Conservation (phyloP, 192 early-diverging fungal species). For the Coemansia sp. region DNA sequence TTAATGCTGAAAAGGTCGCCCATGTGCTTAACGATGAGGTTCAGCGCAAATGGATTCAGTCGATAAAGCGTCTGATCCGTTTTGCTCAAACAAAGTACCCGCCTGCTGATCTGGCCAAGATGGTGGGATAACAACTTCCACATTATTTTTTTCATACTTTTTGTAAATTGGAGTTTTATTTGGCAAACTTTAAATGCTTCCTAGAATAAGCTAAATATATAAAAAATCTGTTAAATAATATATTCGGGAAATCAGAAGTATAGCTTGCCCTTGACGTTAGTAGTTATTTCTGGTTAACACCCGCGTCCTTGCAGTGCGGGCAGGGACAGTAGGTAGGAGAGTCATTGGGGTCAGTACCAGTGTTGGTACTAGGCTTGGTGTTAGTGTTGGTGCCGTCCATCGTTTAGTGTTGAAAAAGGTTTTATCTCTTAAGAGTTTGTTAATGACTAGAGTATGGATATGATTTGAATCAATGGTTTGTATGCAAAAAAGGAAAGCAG, state of each 20-base stretch:
- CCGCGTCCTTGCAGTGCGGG: neutral
- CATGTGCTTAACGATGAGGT: conserved; percentile 97
- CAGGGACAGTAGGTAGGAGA: neutral
- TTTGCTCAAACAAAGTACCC: conserved; percentile 93
- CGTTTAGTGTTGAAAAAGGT: too few species aligned
- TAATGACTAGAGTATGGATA: too few species aligned
- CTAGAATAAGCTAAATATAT: neutral
- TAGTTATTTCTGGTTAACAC: neutral
- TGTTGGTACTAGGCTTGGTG: too few species aligned
- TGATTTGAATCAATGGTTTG: too few species aligned
- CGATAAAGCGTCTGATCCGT: conserved; percentile 93
- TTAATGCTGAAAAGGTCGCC: conserved; percentile 91
- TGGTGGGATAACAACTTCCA: conserved; percentile 32
- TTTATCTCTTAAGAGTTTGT: too few species aligned
- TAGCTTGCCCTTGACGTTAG: too few species aligned
- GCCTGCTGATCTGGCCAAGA: conserved; percentile 64
- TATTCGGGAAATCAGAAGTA: too few species aligned
- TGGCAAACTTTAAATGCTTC: neutral
- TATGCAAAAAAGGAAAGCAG: too few species aligned
- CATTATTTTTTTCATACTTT: neutral
- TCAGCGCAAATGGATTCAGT: conserved; percentile 98
- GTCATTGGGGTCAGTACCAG: too few species aligned
- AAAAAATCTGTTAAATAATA: neutral
- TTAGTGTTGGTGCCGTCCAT: too few species aligned
- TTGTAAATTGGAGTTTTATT: neutral